Base-by-base conservation (phyloP, 805 yeast species). In the Kuraishia borneana region DNA sequence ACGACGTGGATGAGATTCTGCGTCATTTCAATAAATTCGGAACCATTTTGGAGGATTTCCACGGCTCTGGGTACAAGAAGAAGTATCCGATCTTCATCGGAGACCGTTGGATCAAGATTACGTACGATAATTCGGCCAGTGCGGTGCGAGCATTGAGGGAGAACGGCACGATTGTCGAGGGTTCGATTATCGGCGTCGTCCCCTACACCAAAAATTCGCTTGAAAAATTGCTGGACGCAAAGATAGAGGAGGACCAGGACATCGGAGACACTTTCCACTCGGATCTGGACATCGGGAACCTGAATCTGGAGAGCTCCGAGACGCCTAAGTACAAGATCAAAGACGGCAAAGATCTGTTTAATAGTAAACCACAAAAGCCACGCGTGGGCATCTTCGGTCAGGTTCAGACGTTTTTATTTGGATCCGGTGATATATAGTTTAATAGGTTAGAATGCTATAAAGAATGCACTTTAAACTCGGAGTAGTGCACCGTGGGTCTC, bases 91-190 rank as follows among this genome's bases (percentile, higher is more conserved):
- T 89, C 6, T 82, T 74, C 54, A 70, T 88, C 9, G 97, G 97
- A 1, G 70, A 75, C 31, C 76, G 83, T 26, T 89, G 97, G 97
- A 76, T 88, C n/a, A 83, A 87, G 50, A 52, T 89, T 35, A 88
- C 96, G 3, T 92, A 74, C 53, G 80, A 76, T 37, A 78, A 76
- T 38, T 71, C 81, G 6, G 61, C 78, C 2, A 69, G 88, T 7
- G 96, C 95, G 2, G 54, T 73, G 13, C 74, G 94, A 36, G 96
- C 98, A 0, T 59, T 88, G 30, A 76, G 82, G 42, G 95, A 87
- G 48, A 83, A 84, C 50, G 94, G 95, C 3, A 54, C 65, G 9
- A 68, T 76, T 5, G 71, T 79, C 46, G 89, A 83, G 1, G 61
- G 67, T 18, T 36, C 61, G 53, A 46, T 70, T 53, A 54, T 77